Evolutionary conservation across 768 basidiomycete genomes (phyloP), one percentile per base, ranked within the genome.

Genomic region (Podaxis carcinomalis): DNA sequence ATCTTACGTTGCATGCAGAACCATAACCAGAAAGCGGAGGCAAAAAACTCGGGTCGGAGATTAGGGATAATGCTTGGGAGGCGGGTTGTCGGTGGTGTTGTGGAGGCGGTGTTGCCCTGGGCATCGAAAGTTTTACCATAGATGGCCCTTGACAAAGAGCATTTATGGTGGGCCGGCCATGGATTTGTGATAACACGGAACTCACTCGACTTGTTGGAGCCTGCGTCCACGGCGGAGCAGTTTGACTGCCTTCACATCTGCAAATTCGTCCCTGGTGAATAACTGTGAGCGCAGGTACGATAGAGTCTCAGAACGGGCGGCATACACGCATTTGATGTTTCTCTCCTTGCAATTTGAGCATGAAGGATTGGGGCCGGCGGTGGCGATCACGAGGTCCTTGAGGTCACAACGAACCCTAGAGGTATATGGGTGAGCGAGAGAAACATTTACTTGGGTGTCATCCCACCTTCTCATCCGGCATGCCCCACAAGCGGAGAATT

Each of bases 321-420:
- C 93, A 67, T 79, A 94, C 93, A 96, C 89, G 90, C 95, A 96
- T 82, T 92, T 92, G 39, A 94, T 82, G 23, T 86, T 87, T 47
- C 95, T 88, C 72, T 95, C 92, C 67, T 80, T 86, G 74, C 95
- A 97, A 71, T 96, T 96, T 6, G 92, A 90, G 73, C 95, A 97
- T 7, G 85, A 80, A 1, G 82, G 77, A 65, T 73, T 73, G 49
- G 74, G 72, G 19, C 77, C 78, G 7, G 79, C 70, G n/a, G 78
- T 71, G 50, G 81, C 74, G 42, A 84, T 74, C 56, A 84, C 81
- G 46, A 88, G 78, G 73, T 95, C 92, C 72, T 96, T 95, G 59
- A 96, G 83, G 78, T 96, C 94, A 70, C 94, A 97, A 57, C 92
- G 91, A 21, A 97, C 95, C 70, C 92, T 94, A 68, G 27, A 51